Percentiles rank a stretch among this genome's conserved stretches.
Evolutionary conservation across 768 basidiomycete species (phyloP).

Genomic region (Cystofilobasidium capitatum): DNA sequence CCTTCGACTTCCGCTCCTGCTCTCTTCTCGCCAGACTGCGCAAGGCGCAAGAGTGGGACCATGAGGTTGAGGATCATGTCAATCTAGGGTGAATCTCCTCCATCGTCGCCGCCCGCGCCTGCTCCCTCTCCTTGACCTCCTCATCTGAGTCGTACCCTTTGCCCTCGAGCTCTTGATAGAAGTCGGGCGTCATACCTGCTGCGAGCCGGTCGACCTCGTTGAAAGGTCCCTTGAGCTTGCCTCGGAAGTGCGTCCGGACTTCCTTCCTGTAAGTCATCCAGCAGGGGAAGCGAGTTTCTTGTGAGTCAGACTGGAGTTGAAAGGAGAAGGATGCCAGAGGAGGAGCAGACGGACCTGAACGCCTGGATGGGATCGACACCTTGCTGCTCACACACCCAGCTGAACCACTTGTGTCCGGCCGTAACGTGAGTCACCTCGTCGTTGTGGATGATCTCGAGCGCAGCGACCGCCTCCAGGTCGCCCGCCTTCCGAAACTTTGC

Average conservation of each 20-base stretch:
- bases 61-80: not conserved
- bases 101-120: not conserved
- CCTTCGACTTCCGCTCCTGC: too few species aligned
- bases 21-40: too few species aligned
- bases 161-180: conserved; percentile 62
- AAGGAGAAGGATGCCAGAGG: not conserved
- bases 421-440: conserved; percentile 55
- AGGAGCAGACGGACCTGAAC: conserved; percentile 40
- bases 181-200: conserved; percentile 59
- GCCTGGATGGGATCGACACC: conserved; percentile 52
- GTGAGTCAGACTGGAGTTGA: not conserved
- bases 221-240: conserved; percentile 57
- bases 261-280: not conserved
- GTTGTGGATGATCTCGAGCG: conserved; percentile 64
- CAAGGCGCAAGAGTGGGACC: not conserved
- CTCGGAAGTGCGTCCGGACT: conserved; percentile 52
- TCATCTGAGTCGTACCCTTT: conserved; percentile 37
- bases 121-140: not conserved
- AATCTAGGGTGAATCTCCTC: conserved; percentile 25
- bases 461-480: conserved; percentile 54
- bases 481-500: conserved; percentile 55
- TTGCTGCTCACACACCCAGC: conserved; percentile 56
- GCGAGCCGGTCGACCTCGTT: conserved; percentile 61
- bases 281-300: too few species aligned
- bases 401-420: conserved; percentile 50